A percentile compares a stretch with the other conserved stretches of the same genome.
phyloP scores from a whole-genome alignment of 2,329 filamentous ascomycete genomes.

The Pseudogymnoascus sp. region DNA sequence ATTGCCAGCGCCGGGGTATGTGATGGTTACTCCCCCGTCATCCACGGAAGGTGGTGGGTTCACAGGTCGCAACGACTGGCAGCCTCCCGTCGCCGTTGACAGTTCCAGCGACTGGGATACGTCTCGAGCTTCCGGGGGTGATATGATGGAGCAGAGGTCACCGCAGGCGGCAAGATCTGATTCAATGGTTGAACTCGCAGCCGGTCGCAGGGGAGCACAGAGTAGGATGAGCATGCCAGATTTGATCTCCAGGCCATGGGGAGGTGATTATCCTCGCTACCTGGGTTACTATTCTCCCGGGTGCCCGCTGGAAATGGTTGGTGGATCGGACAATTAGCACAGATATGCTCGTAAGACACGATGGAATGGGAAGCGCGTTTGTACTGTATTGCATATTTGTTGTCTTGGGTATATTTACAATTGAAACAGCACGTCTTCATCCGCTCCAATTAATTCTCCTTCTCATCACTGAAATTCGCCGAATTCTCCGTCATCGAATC shows the following conservation, averaged over 20 bases:
- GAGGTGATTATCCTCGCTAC: background rate
- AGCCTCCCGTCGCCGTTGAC: background rate
- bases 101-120: background rate
- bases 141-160: background rate
- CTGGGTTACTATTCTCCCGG: background rate
- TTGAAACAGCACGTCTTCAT: background rate
- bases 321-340: background rate
- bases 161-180: background rate
- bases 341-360: background rate
- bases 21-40: background rate
- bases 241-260: background rate
- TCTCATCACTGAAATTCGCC: constrained; percentile 58
- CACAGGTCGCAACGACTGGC: background rate
- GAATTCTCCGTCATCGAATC: constrained; percentile 84
- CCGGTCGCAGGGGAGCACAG: background rate
- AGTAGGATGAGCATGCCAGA: background rate
- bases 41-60: background rate
- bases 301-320: background rate
- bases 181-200: background rate
- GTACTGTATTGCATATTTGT: background rate
- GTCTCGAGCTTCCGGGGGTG: background rate
- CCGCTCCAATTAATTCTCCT: background rate
- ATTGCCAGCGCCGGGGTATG: background rate
- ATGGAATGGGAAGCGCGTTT: background rate
- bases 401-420: constrained; percentile 8